phyloP scores from a whole-genome alignment of 1,139 yeast genomes.

The Tardiomyces depauwii region DNA sequence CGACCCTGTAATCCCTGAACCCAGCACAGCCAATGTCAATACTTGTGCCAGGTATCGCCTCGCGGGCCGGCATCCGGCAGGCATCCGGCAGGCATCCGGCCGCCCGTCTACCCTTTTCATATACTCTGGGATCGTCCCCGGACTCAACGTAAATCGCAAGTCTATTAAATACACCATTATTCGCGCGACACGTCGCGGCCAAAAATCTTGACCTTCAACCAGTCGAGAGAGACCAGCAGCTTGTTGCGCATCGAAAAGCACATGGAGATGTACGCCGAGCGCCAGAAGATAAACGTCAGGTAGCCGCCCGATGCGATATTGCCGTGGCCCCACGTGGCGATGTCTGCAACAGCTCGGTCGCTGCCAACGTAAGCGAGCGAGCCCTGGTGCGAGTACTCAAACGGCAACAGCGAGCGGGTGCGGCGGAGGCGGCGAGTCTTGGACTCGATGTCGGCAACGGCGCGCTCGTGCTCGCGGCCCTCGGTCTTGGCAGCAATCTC shows the following conservation, averaged over 20 bases:
- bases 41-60: too few relatives aligned
- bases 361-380: conserved; percentile 66
- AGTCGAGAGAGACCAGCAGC: conserved; percentile 72
- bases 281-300: conserved; percentile 85
- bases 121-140: too few relatives aligned
- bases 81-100: too few relatives aligned
- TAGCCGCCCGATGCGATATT: conserved; percentile 79
- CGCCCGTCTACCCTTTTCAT: too few relatives aligned
- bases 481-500: conserved; percentile 23
- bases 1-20: too few relatives aligned
- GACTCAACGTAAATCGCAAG: too few relatives aligned
- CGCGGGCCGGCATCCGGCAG: too few relatives aligned
- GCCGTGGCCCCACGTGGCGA: conserved; percentile 73
- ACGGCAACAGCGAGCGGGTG: conserved; percentile 67
- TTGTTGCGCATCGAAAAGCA: conserved; percentile 83
- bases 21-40: too few relatives aligned
- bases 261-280: conserved; percentile 88
- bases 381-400: conserved; percentile 53
- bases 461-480: conserved; percentile 22
- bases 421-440: conserved; percentile 31
- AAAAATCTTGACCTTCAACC: conserved; percentile 76
- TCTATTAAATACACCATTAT: conserved; percentile 10
- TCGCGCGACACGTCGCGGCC: conserved; percentile 64
- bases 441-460: conserved; percentile 27
- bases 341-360: conserved; percentile 89